Evolutionary conservation across 805 yeast genomes (phyloP).

Genomic region (Cyberlindnera mississippiensis): DNA sequence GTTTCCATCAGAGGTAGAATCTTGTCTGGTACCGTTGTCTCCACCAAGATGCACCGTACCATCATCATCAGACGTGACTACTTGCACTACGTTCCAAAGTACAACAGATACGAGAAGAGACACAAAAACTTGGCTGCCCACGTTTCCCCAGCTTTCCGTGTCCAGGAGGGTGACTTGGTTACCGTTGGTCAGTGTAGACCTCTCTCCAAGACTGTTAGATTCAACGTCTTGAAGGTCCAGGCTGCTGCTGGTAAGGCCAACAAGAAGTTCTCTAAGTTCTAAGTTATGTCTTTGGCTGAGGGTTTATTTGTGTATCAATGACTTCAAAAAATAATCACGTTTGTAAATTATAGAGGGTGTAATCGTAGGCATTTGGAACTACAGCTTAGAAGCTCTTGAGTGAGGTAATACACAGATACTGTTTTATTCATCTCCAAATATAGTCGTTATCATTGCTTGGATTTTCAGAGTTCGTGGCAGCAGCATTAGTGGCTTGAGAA

Average conservation of each 20-base stretch:
- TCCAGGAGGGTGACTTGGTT: conserved; percentile 96
- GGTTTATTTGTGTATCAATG: conserved; percentile 11
- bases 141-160: conserved; percentile 99
- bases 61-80: conserved; percentile 99
- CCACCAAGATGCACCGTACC: conserved; percentile 99
- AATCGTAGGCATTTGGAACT: too few species aligned
- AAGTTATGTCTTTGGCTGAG: conserved; percentile 36
- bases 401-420: too few species aligned
- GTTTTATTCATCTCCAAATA: too few species aligned
- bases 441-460: too few species aligned
- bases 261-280: conserved; percentile 97
- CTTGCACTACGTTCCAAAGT: conserved; percentile 99
- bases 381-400: too few species aligned
- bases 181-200: conserved; percentile 99
- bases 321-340: conserved; percentile 16
- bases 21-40: conserved; percentile 98
- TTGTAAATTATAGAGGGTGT: conserved; percentile 15
- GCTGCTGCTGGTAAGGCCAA: conserved; percentile 79
- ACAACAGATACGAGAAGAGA: conserved; percentile 99
- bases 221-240: conserved; percentile 96
- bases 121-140: conserved; percentile 99
- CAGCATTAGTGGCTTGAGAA: too few species aligned
- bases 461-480: too few species aligned
- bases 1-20: conserved; percentile 99
- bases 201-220: conserved; percentile 98